Percentiles rank a stretch among this genome's conserved stretches.
These are phyloP conservation scores for Pyricularia grisea DNA, from an alignment of 2,329 filamentous ascomycete species.

Conservation along the genomic window DNA sequence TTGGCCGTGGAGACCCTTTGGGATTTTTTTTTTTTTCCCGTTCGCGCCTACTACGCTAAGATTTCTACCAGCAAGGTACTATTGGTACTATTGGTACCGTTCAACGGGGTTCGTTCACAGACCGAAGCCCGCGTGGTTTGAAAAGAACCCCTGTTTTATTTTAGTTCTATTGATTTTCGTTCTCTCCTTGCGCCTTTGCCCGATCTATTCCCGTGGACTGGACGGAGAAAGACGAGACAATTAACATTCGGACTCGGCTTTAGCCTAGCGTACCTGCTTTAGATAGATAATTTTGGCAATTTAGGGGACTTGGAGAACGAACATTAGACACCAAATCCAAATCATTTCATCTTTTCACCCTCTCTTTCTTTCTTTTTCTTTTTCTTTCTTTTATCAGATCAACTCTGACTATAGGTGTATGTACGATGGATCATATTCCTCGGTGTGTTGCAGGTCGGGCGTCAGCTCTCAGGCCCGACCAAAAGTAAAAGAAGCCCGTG, in stretches of 20 bases:
- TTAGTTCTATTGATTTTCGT: background rate
- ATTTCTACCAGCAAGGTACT: too few relatives aligned
- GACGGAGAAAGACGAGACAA: background rate
- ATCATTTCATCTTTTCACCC: background rate
- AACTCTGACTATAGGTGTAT: background rate
- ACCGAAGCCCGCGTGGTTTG: too few relatives aligned
- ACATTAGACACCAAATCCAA: background rate
- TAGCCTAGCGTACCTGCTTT: background rate
- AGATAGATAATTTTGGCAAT: background rate
- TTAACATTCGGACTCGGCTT: background rate
- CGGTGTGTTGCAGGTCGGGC: background rate
- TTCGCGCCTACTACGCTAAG: too few relatives aligned
- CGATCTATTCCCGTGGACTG: background rate
- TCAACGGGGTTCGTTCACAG: too few relatives aligned
- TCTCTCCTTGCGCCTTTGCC: background rate
- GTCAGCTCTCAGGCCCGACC: background rate
- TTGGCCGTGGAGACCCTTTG: background rate
- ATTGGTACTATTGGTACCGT: too few relatives aligned
- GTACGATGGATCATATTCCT: background rate
- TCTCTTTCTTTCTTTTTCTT: background rate
- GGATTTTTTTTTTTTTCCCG: background rate
- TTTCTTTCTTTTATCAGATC: background rate
- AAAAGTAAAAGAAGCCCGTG: background rate
- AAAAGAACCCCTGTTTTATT: background rate
- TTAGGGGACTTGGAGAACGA: too few relatives aligned